These are phyloP conservation scores for Pseudogymnoascus destructans DNA, from an alignment of 2,329 filamentous ascomycete species.

Conservation along the genomic window DNA sequence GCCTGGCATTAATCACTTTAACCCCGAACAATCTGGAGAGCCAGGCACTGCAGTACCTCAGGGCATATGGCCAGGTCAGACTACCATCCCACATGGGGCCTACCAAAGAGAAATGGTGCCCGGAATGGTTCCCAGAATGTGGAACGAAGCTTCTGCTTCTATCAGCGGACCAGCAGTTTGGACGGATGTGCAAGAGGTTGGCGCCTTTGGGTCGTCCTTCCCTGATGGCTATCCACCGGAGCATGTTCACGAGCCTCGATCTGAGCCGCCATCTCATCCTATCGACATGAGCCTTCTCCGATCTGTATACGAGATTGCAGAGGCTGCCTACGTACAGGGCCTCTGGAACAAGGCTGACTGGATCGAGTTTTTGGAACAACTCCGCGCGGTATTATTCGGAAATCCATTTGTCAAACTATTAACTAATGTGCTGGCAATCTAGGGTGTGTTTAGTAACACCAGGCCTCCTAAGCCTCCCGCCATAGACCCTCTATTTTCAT, in stretches of 20 bases:
- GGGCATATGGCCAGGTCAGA: not conserved
- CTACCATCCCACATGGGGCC: too few relatives aligned
- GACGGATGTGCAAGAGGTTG: not conserved
- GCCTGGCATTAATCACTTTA: not conserved
- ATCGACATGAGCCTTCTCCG: not conserved
- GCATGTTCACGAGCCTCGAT: too few relatives aligned
- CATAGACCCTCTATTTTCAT: conserved; percentile 19
- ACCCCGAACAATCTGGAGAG: not conserved
- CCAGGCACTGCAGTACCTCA: not conserved
- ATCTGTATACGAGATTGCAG: not conserved
- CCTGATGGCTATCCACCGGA: not conserved
- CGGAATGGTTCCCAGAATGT: not conserved
- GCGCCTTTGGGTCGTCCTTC: not conserved
- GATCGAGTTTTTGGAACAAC: not conserved
- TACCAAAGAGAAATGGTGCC: not conserved
- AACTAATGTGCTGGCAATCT: not conserved
- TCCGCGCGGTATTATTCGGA: not conserved
- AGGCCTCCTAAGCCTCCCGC: conserved; percentile 26
- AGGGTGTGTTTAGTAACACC: conserved; percentile 26
- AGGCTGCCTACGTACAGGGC: not conserved
- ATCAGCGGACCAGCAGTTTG: not conserved
- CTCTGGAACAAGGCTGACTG: not conserved
- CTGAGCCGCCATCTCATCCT: not conserved
- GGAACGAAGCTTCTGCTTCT: not conserved
- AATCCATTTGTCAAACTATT: not conserved